Percentiles rank a stretch among this genome's conserved stretches.
These are phyloP conservation scores for Lachancea sp. DNA, from an alignment of 805 yeast genomes.

Conservation along the genomic window DNA sequence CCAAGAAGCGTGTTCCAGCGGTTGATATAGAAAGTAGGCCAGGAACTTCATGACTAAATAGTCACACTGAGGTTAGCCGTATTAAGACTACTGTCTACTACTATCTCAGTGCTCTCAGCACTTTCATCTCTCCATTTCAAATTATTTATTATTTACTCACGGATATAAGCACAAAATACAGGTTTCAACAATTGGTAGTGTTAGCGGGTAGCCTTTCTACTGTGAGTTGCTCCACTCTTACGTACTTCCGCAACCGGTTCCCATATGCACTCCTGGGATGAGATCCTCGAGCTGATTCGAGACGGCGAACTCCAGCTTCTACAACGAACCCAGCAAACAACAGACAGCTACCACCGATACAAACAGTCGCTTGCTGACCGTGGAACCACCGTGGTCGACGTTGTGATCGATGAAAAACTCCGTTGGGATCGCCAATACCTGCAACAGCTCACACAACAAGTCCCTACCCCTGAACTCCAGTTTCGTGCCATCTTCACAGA, in stretches of 20 bases:
- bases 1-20: slow-evolving; percentile 19
- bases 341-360: slow-evolving; percentile 42
- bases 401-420: slow-evolving; percentile 42
- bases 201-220: not conserved
- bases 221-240: no score
- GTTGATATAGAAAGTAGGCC: slow-evolving; percentile 6
- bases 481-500: slow-evolving; percentile 22
- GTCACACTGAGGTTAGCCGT: not conserved
- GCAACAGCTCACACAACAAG: slow-evolving; percentile 15
- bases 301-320: slow-evolving; percentile 41
- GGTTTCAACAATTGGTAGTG: no score
- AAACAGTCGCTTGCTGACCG: slow-evolving; percentile 35
- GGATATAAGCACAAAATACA: no score
- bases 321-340: slow-evolving; percentile 42
- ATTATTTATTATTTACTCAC: no score
- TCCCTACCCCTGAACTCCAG: slow-evolving; percentile 20
- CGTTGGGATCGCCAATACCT: slow-evolving; percentile 41
- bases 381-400: slow-evolving; percentile 41
- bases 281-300: slow-evolving; percentile 19
- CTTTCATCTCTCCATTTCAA: no score
- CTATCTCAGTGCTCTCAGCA: no score
- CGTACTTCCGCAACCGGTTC: no score
- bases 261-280: slow-evolving; percentile 8
- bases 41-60: no score
- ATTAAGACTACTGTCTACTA: not conserved